These are phyloP conservation scores for Raffaelea arxii DNA, from an alignment of 2,329 filamentous ascomycete species.

Conservation along the genomic window DNA sequence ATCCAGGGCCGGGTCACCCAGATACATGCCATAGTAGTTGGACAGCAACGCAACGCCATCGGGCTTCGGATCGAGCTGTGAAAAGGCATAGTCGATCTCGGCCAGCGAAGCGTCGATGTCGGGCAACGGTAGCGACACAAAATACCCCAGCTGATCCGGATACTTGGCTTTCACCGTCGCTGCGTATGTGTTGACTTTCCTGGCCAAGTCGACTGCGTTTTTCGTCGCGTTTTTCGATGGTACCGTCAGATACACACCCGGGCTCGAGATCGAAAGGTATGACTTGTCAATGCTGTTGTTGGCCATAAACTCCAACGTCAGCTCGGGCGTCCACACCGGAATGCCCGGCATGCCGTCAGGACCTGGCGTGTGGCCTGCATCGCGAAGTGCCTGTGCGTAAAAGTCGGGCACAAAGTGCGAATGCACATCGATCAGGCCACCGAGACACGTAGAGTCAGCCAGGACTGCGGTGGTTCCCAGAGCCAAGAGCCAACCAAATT, in stretches of 20 bases:
- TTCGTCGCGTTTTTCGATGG: conserved; percentile 13
- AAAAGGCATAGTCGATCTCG: conserved; percentile 34
- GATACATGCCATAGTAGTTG: conserved; percentile 42
- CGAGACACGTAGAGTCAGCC: too few species aligned
- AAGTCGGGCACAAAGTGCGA: conserved; percentile 17
- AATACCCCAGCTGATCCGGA: conserved; percentile 32
- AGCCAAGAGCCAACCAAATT: too few species aligned
- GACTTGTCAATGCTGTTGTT: conserved; percentile 13
- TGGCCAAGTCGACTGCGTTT: conserved; percentile 12
- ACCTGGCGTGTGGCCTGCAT: conserved; percentile 15
- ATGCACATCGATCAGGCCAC: conserved; percentile 17
- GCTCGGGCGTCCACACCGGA: conserved; percentile 12
- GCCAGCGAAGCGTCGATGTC: conserved; percentile 33
- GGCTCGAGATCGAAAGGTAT: conserved; percentile 16
- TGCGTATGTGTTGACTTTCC: conserved; percentile 14
- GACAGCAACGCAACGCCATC: conserved; percentile 43
- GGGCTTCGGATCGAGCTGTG: conserved; percentile 26
- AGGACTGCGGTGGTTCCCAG: too few species aligned
- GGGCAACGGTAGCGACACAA: conserved; percentile 42
- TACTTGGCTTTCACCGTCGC: conserved; percentile 14
- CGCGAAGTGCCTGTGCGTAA: conserved; percentile 13
- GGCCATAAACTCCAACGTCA: conserved; percentile 15
- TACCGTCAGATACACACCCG: conserved; percentile 15
- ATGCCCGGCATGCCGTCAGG: conserved; percentile 18
- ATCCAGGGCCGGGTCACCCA: conserved; percentile 35